These are phyloP conservation scores for Geotrichum carabidarum DNA, from an alignment of 1,139 yeast genomes.

Conservation along the genomic window DNA sequence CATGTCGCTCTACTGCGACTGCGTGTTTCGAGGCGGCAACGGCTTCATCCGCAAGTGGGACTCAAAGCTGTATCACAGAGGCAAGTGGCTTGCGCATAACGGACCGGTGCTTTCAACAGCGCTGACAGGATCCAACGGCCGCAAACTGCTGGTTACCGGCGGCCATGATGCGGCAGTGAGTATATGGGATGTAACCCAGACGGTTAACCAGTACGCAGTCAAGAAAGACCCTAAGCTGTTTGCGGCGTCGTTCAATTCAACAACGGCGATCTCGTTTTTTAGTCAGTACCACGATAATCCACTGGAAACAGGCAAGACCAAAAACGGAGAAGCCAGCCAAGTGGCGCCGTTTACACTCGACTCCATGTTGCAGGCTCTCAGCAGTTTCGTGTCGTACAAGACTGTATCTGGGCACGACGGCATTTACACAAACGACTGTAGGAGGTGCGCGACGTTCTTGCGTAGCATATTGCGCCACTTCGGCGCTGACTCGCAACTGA, in stretches of 20 bases:
- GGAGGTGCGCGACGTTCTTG: slow-evolving; percentile 78
- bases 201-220: slow-evolving; percentile 12
- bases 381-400: slow-evolving; percentile 57
- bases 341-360: slow-evolving; percentile 45
- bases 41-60: slow-evolving; percentile 35
- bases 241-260: slow-evolving; percentile 22
- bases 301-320: slow-evolving; percentile 5
- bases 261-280: slow-evolving; percentile 10
- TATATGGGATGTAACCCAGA: slow-evolving; percentile 50
- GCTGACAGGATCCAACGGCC: slow-evolving; percentile 24
- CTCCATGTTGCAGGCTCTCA: slow-evolving; percentile 56
- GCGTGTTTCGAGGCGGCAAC: slow-evolving; percentile 48
- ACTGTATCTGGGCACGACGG: slow-evolving; percentile 73
- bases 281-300: slow-evolving; percentile 6
- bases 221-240: background rate
- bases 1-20: slow-evolving; percentile 49
- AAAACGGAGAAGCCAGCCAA: background rate
- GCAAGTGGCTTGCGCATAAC: slow-evolving; percentile 37
- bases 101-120: slow-evolving; percentile 33
- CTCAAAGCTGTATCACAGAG: slow-evolving; percentile 28
- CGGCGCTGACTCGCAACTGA: slow-evolving; percentile 68
- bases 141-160: slow-evolving; percentile 46
- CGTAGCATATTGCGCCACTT: slow-evolving; percentile 55
- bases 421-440: slow-evolving; percentile 64
- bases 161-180: slow-evolving; percentile 57